Conservation (phyloP, 2,329 filamentous ascomycete genomes). For the Aaosphaeria arxii region DNA sequence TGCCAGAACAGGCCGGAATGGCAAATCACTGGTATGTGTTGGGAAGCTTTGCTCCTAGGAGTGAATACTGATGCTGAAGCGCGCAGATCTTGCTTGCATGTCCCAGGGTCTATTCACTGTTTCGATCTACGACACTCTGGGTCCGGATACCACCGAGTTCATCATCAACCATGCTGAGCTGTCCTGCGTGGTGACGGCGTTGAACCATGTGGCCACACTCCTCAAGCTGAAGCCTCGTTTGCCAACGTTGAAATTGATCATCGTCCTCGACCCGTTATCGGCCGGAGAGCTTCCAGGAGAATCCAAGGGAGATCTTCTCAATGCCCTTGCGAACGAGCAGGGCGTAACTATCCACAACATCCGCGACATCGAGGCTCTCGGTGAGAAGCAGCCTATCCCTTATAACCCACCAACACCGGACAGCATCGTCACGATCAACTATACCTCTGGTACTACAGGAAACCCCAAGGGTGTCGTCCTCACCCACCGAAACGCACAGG, state of each 20-base stretch:
- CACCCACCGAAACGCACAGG: conserved; percentile 76
- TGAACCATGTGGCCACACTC: conserved; percentile 77
- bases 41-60: background rate
- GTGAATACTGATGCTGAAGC: conserved; percentile 6
- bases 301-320: conserved; percentile 77
- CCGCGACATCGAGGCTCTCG: conserved; percentile 76
- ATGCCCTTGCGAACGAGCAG: conserved; percentile 67
- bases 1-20: conserved; percentile 85
- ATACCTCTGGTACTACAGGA: conserved; percentile 83
- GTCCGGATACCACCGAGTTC: conserved; percentile 86
- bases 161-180: conserved; percentile 90
- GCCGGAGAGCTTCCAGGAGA: conserved; percentile 71
- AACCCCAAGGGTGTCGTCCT: conserved; percentile 80
- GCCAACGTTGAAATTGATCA: conserved; percentile 79
- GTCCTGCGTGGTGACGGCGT: conserved; percentile 70
- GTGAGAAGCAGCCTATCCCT: conserved; percentile 65
- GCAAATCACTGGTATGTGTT: conserved; percentile 68
- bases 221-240: conserved; percentile 76
- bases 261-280: conserved; percentile 81
- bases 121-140: conserved; percentile 94
- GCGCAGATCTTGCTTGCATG: conserved; percentile 74
- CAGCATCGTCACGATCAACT: conserved; percentile 86
- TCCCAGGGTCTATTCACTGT: conserved; percentile 87
- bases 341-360: conserved; percentile 80
- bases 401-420: conserved; percentile 69